Conservation (phyloP, 176 grass and related monocot genomes). For the Hsuehochloa calcarea region DNA sequence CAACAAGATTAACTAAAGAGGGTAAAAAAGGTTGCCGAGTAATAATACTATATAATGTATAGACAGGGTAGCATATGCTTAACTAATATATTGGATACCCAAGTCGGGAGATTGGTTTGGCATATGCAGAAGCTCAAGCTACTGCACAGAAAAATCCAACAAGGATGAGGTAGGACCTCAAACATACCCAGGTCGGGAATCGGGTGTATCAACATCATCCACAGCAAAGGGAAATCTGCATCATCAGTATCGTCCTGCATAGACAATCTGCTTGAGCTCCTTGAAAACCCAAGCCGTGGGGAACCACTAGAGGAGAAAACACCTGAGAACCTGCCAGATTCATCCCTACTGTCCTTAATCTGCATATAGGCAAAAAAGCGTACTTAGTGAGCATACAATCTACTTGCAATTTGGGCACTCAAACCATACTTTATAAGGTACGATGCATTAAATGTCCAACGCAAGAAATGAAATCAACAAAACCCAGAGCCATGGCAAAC, state of each 20-base stretch:
- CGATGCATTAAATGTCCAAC: neutral
- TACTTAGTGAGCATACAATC: neutral
- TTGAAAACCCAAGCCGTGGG: slow-evolving; percentile 63
- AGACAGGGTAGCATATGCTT: neutral
- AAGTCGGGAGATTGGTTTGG: neutral
- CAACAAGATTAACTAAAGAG: neutral
- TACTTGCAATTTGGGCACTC: slow-evolving; percentile 25
- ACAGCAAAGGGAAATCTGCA: slow-evolving; percentile 86
- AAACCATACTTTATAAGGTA: neutral
- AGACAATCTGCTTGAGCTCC: slow-evolving; percentile 89
- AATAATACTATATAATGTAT: neutral
- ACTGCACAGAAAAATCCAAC: neutral
- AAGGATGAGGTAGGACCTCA: slow-evolving; percentile 2
- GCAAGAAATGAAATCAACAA: neutral
- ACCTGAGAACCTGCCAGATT: slow-evolving; percentile 93
- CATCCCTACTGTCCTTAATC: slow-evolving; percentile 81
- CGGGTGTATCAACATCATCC: slow-evolving; percentile 89
- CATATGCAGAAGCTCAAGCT: slow-evolving; percentile 9
- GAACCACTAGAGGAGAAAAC: slow-evolving; percentile 70
- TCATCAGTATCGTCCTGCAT: slow-evolving; percentile 81
- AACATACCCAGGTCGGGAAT: slow-evolving; percentile 84
- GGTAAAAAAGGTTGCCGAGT: neutral
- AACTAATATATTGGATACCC: neutral
- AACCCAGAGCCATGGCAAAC: neutral
- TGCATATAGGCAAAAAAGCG: slow-evolving; percentile 24